These are phyloP conservation scores for Magnolia kwangsiensis DNA, from an alignment of 164 flowering plant species.

Conservation along the genomic window DNA sequence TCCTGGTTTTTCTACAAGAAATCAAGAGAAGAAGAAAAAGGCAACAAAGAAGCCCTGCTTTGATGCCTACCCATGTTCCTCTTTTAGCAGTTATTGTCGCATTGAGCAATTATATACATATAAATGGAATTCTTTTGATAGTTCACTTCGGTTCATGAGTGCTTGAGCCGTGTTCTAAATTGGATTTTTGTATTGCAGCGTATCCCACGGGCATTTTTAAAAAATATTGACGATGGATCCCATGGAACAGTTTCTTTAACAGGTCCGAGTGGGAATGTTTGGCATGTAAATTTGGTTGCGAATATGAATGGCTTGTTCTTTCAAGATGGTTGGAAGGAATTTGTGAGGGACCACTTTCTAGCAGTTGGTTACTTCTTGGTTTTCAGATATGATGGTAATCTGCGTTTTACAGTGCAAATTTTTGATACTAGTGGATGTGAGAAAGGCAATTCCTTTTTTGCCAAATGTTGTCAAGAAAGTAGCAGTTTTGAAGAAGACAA, in stretches of 20 bases:
- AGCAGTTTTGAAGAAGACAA: neutral
- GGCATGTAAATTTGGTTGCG: slow-evolving; percentile 43
- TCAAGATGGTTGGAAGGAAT: slow-evolving; percentile 54
- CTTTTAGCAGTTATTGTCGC: too few relatives aligned
- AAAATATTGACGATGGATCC: slow-evolving; percentile 14
- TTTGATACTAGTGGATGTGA: slow-evolving; percentile 68
- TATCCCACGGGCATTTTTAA: slow-evolving; percentile 21
- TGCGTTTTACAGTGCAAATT: slow-evolving; percentile 52
- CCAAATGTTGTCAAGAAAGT: slow-evolving; percentile 9
- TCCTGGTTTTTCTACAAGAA: too few relatives aligned
- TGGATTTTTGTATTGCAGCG: slow-evolving; percentile 13
- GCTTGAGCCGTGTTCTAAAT: neutral
- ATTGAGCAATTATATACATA: too few relatives aligned
- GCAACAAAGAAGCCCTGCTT: too few relatives aligned
- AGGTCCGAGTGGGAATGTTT: slow-evolving; percentile 56
- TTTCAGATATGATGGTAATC: slow-evolving; percentile 59
- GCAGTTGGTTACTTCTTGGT: slow-evolving; percentile 52
- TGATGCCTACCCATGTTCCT: too few relatives aligned
- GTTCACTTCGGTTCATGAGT: neutral
- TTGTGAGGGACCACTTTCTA: slow-evolving; percentile 53
- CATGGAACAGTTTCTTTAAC: slow-evolving; percentile 33
- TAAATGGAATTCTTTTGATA: neutral
- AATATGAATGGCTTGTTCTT: slow-evolving; percentile 31
- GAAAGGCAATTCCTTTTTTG: slow-evolving; percentile 46
- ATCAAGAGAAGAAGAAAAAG: too few relatives aligned